phyloP scores from a whole-genome alignment of 805 yeast species.

The Pichia deserticola region DNA sequence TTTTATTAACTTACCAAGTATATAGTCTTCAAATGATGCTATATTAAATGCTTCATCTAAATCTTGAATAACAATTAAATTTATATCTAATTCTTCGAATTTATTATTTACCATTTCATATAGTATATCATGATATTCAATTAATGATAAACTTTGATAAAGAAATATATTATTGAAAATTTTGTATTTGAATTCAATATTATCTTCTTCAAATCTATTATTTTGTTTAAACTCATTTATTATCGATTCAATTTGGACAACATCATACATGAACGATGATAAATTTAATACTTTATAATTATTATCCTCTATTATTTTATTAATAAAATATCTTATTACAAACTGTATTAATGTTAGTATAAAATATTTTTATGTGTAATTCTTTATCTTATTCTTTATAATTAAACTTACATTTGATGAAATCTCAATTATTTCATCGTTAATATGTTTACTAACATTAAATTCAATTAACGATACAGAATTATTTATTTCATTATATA shows the following conservation, averaged over 20 bases:
- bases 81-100: not conserved
- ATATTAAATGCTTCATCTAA: slow-evolving; percentile 22
- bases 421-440: not conserved
- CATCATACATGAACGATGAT: slow-evolving; percentile 1
- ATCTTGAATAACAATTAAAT: slow-evolving; percentile 22
- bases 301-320: not conserved
- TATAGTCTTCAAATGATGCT: slow-evolving; percentile 18
- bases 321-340: slow-evolving; percentile 14
- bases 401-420: slow-evolving; percentile 14
- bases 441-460: not conserved
- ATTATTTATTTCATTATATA: not conserved
- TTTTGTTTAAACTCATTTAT: not conserved
- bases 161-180: not conserved
- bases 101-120: not conserved
- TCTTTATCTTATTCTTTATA: not conserved
- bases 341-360: slow-evolving; percentile 9
- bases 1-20: not conserved
- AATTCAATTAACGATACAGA: not conserved
- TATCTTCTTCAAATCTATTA: not conserved
- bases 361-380: not conserved
- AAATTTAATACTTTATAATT: slow-evolving; percentile 11
- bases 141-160: not conserved
- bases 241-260: not conserved
- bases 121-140: not conserved
- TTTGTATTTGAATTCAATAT: not conserved